Conservation (phyloP, 345 rosid genomes). For the Garcia nutans region DNA sequence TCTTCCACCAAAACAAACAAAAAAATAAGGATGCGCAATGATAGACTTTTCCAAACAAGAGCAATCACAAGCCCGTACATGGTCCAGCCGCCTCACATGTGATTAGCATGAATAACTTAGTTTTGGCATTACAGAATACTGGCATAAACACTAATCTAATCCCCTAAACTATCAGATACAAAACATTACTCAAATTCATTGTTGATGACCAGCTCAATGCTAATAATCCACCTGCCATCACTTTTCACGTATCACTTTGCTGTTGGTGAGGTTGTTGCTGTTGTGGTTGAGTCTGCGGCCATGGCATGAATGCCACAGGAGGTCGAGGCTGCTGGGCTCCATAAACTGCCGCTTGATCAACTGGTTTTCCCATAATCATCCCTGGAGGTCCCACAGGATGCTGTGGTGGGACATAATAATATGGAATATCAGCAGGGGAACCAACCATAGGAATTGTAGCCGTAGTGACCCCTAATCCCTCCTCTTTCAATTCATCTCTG, state of each 20-base stretch:
- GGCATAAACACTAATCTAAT: background rate
- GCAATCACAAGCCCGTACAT: background rate
- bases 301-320: conserved; percentile 33
- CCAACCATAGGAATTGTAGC: conserved; percentile 38
- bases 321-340: conserved; percentile 42
- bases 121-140: background rate
- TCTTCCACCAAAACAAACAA: background rate
- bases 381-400: conserved; percentile 36
- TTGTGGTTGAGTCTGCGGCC: conserved; percentile 36
- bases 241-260: conserved; percentile 12
- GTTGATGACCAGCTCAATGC: background rate
- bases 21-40: background rate
- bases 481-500: conserved; percentile 46
- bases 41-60: background rate
- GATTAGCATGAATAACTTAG: background rate
- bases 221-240: background rate
- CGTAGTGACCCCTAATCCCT: conserved; percentile 44
- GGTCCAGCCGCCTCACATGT: conserved; percentile 7
- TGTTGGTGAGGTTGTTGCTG: conserved; percentile 25
- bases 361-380: conserved; percentile 44
- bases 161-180: conserved; percentile 2
- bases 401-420: conserved; percentile 38
- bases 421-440: conserved; percentile 40
- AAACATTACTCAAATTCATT: background rate
- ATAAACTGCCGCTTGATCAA: conserved; percentile 33